Conservation (phyloP, 1,284 basidiomycete genomes). For the Peniophora sp. region DNA sequence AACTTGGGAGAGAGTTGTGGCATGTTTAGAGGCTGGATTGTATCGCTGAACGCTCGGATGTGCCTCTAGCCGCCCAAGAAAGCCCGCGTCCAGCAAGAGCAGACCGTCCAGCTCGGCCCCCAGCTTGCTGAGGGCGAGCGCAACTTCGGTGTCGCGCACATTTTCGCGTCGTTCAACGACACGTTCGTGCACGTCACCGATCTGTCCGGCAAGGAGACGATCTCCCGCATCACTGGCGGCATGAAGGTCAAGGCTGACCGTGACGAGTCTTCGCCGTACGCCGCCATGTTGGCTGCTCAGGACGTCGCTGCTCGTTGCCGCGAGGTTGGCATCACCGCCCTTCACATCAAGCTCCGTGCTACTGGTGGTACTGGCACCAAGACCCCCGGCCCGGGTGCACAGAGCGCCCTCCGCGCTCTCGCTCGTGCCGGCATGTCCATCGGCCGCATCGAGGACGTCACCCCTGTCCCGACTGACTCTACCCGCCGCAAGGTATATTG, state of each 20-base stretch:
- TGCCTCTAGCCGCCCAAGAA: conserved; percentile 68
- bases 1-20: background rate
- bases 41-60: conserved; percentile 33
- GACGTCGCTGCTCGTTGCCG: conserved; percentile 95
- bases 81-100: conserved; percentile 72
- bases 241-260: conserved; percentile 99
- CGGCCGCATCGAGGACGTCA: conserved; percentile 96
- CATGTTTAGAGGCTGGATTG: conserved; percentile 25
- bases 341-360: conserved; percentile 96
- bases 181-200: conserved; percentile 99
- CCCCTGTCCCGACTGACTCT: conserved; percentile 94
- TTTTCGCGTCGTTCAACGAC: conserved; percentile 98
- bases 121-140: conserved; percentile 93
- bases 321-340: conserved; percentile 97
- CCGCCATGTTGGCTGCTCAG: conserved; percentile 99
- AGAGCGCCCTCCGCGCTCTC: conserved; percentile 96
- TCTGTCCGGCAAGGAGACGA: conserved; percentile 98
- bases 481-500: conserved; percentile 89
- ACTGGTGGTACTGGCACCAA: conserved; percentile 99
- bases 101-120: conserved; percentile 84
- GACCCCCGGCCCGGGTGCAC: conserved; percentile 97
- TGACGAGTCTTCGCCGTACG: conserved; percentile 99
- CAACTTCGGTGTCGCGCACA: conserved; percentile 94
- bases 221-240: conserved; percentile 96
- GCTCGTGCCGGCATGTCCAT: conserved; percentile 99